phyloP scores from a whole-genome alignment of 129 eudicot genomes.

The Ambrosia trifida region DNA sequence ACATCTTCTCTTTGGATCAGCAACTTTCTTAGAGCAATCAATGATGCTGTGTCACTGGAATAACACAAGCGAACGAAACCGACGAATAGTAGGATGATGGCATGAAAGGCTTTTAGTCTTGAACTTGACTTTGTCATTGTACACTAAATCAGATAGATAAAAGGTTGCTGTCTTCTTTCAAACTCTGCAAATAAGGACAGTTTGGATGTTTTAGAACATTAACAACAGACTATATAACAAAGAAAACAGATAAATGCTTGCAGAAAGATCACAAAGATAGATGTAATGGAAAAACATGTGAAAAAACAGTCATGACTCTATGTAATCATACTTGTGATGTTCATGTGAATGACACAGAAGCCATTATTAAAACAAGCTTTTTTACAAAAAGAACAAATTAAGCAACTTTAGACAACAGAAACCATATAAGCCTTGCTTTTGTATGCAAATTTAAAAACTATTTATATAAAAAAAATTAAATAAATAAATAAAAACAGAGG shows the following conservation, averaged over 20 bases:
- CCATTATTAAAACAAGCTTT: background rate
- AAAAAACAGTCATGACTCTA: background rate
- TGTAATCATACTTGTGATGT: background rate
- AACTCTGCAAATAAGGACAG: conserved; percentile 34
- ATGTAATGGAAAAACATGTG: background rate
- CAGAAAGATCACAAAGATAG: conserved; percentile 16
- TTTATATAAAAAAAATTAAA: background rate
- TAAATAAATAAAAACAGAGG: background rate
- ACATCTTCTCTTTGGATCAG: conserved; percentile 40
- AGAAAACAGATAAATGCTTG: conserved; percentile 1
- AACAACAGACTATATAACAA: background rate
- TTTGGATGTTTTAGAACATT: background rate
- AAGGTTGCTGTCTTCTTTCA: conserved; percentile 10
- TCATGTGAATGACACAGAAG: background rate
- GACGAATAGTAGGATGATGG: conserved; percentile 34
- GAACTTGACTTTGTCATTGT: conserved; percentile 32
- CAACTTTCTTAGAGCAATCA: conserved; percentile 48
- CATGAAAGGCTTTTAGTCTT: conserved; percentile 25
- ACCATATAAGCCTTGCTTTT: conserved; percentile 3
- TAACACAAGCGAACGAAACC: conserved; percentile 31
- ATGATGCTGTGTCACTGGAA: conserved; percentile 39
- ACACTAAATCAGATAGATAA: conserved; percentile 14
- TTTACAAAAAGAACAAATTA: conserved; percentile 4
- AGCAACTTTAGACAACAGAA: conserved; percentile 10
- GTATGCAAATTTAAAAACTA: background rate